A percentile compares a stretch with the other conserved stretches of the same genome.
Conservation (phyloP, 345 rosid genomes). For the Salix arbutifolia region DNA sequence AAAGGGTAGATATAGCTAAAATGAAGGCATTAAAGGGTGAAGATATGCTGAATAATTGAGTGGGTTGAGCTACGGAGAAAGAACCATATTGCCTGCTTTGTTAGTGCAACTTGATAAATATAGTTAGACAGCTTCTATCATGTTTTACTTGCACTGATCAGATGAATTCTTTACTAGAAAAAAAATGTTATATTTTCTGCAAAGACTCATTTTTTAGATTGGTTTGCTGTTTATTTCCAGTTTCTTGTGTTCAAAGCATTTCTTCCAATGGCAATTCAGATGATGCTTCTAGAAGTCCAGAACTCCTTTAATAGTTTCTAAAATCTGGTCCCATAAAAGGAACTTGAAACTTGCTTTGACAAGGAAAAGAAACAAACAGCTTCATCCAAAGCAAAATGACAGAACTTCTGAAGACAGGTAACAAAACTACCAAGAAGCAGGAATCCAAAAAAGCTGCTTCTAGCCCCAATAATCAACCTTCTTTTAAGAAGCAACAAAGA, state of each 20-base stretch:
- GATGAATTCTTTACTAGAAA: neutral
- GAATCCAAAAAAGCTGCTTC: slow-evolving; percentile 46
- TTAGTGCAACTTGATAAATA: neutral
- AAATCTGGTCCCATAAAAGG: slow-evolving; percentile 51
- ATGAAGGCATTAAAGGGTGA: neutral
- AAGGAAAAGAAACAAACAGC: slow-evolving; percentile 51
- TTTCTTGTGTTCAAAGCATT: slow-evolving; percentile 52
- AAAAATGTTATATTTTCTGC: neutral
- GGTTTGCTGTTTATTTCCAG: slow-evolving; percentile 17
- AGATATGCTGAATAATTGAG: neutral
- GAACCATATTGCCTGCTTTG: neutral
- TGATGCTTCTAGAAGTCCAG: slow-evolving; percentile 59
- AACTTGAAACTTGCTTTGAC: slow-evolving; percentile 41
- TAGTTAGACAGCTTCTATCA: neutral
- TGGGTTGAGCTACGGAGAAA: neutral
- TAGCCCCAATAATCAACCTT: slow-evolving; percentile 34
- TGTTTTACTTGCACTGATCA: neutral
- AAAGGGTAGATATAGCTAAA: neutral
- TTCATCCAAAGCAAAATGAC: slow-evolving; percentile 63
- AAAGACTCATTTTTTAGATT: neutral
- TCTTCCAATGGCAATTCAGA: slow-evolving; percentile 54
- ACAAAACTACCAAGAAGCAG: slow-evolving; percentile 58
- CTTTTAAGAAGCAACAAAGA: slow-evolving; percentile 55
- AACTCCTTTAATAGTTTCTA: slow-evolving; percentile 54
- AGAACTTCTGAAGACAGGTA: slow-evolving; percentile 42